Percentiles rank a stretch among this genome's conserved stretches.
Conservation (phyloP, 1,284 basidiomycete species). For the Rhodotorula sp. region DNA sequence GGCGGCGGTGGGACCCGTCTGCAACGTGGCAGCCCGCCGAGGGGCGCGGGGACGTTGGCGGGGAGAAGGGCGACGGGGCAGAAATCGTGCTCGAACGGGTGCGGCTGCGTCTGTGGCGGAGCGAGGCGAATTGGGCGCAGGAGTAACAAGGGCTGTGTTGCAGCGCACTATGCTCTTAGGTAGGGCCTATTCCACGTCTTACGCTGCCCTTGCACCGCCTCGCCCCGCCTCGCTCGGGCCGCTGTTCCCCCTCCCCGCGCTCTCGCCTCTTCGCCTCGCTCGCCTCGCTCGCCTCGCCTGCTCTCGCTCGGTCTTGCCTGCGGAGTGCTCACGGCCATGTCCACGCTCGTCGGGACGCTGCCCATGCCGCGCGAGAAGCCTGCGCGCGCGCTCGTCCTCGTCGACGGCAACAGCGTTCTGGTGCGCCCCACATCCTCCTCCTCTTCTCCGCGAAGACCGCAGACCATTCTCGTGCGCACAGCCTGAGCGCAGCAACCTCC, state of each 20-base stretch:
- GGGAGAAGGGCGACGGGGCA: constrained; percentile 38
- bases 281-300: background rate
- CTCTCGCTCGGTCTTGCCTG: background rate
- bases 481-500: constrained; percentile 4
- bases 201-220: background rate
- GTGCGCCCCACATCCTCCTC: background rate
- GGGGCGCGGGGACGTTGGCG: constrained; percentile 47
- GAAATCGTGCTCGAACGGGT: constrained; percentile 44
- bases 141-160: background rate
- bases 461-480: background rate
- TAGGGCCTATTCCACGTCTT: too few relatives aligned
- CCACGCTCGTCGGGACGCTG: background rate
- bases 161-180: background rate
- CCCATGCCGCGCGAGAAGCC: background rate
- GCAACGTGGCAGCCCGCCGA: constrained; percentile 57
- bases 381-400: constrained; percentile 3
- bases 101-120: constrained; percentile 42
- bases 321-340: background rate
- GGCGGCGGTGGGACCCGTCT: constrained; percentile 65
- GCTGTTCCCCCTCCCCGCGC: background rate
- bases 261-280: background rate
- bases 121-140: constrained; percentile 31
- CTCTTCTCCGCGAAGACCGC: background rate
- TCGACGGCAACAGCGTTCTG: constrained; percentile 4
- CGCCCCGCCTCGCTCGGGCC: background rate